Percentiles rank a stretch among this genome's conserved stretches.
phyloP scores from a whole-genome alignment of 2,329 filamentous ascomycete genomes.

The Fusarium sp. region DNA sequence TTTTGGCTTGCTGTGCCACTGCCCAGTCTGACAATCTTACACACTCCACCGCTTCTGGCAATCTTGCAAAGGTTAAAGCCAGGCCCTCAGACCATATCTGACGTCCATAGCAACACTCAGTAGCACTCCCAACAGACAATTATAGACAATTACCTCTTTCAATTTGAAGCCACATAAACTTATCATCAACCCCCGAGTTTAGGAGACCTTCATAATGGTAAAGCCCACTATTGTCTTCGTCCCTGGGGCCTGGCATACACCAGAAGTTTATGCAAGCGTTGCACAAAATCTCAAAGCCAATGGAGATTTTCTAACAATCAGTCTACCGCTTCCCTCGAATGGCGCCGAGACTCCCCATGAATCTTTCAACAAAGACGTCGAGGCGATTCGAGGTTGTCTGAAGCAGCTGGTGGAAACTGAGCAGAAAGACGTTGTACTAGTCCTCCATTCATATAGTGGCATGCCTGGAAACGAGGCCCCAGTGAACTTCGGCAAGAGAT shows the following conservation, averaged over 20 bases:
- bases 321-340: neutral
- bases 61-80: no score
- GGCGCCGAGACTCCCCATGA: neutral
- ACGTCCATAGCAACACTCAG: no score
- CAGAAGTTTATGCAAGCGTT: neutral
- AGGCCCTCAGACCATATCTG: no score
- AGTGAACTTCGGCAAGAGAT: neutral
- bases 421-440: neutral
- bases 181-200: no score
- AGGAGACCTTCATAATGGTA: neutral
- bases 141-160: no score
- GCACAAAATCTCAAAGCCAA: neutral
- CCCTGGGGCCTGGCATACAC: neutral
- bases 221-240: neutral
- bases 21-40: no score
- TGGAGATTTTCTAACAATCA: neutral
- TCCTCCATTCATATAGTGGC: neutral
- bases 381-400: neutral
- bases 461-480: constrained; percentile 1
- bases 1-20: no score
- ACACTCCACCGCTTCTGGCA: no score
- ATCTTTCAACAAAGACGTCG: neutral
- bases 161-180: no score
- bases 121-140: no score
- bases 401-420: neutral